Percentiles rank a stretch among this genome's conserved stretches.
These are phyloP conservation scores for Phialemoniopsis sp. DNA, from an alignment of 2,329 filamentous ascomycete species.

Conservation along the genomic window DNA sequence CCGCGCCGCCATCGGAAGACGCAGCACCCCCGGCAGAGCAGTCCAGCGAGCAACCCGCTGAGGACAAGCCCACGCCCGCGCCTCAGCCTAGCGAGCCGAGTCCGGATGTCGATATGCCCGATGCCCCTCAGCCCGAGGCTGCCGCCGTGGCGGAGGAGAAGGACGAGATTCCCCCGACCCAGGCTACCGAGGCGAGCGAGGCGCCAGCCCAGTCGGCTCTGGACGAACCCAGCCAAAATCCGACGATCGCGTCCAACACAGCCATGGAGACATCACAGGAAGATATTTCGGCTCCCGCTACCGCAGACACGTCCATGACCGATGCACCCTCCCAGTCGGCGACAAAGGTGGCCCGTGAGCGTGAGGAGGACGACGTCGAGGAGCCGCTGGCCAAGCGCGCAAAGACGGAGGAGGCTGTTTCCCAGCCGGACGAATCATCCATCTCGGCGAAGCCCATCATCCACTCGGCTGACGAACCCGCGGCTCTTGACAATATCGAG, in stretches of 20 bases:
- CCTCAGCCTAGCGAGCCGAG: background rate
- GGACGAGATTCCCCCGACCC: conserved; percentile 12
- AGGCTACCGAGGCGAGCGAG: conserved; percentile 15
- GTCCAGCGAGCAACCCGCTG: background rate
- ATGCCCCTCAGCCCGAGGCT: conserved; percentile 14
- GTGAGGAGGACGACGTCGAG: conserved; percentile 66
- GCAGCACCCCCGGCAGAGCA: background rate
- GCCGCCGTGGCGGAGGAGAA: conserved; percentile 7
- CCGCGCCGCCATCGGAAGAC: background rate
- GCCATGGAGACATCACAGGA: conserved; percentile 29
- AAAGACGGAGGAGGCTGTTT: conserved; percentile 50
- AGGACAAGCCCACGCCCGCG: background rate
- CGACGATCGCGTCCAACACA: conserved; percentile 31
- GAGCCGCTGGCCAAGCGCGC: conserved; percentile 77
- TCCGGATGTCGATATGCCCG: conserved; percentile 22
- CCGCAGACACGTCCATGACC: conserved; percentile 35
- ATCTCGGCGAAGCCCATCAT: too few relatives aligned
- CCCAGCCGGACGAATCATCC: too few relatives aligned
- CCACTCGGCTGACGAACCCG: conserved; percentile 26
- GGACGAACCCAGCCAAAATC: conserved; percentile 28
- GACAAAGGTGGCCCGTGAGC: conserved; percentile 66
- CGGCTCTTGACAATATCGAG: conserved; percentile 22
- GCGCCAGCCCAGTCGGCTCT: conserved; percentile 13
- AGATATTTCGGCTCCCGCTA: conserved; percentile 16
- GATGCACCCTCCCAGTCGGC: conserved; percentile 32